These are phyloP conservation scores for Fusarium armeniacum DNA, from an alignment of 2,329 filamentous ascomycete species.

Conservation along the genomic window DNA sequence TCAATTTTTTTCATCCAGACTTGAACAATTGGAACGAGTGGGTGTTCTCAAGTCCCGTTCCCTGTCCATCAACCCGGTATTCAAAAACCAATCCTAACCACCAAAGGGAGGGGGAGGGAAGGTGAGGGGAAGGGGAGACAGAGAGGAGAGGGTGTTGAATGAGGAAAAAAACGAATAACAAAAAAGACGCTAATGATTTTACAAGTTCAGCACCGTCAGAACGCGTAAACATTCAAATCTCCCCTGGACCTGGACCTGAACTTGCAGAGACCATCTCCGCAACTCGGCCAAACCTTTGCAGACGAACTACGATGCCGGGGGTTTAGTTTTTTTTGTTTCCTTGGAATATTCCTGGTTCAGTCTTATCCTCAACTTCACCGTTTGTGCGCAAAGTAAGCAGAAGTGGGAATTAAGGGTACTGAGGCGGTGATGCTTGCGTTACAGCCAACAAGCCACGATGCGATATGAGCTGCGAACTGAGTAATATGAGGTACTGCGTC, in stretches of 20 bases:
- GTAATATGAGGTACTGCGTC: not conserved
- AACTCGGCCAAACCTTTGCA: slow-evolving; percentile 12
- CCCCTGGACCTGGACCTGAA: slow-evolving; percentile 6
- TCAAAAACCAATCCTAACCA: slow-evolving; percentile 20
- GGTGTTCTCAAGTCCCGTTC: slow-evolving; percentile 23
- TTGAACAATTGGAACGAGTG: slow-evolving; percentile 4
- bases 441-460: slow-evolving; percentile 35
- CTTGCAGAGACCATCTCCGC: slow-evolving; percentile 12
- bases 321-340: not conserved
- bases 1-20: slow-evolving; percentile 1
- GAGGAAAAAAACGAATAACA: not conserved
- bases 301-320: slow-evolving; percentile 3
- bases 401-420: slow-evolving; percentile 10
- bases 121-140: not conserved
- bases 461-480: slow-evolving; percentile 4
- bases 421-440: slow-evolving; percentile 14
- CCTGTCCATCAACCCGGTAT: slow-evolving; percentile 16
- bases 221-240: slow-evolving; percentile 21
- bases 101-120: not conserved
- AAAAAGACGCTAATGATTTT: slow-evolving; percentile 6
- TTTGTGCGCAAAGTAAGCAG: not conserved
- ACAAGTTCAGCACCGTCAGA: slow-evolving; percentile 2
- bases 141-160: not conserved
- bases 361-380: slow-evolving; percentile 8
- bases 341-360: slow-evolving; percentile 22